Evolutionary conservation across 805 yeast species (phyloP), one percentile per base, ranked within the genome.

Genomic region (Metschnikowia baotianmanensis): DNA sequence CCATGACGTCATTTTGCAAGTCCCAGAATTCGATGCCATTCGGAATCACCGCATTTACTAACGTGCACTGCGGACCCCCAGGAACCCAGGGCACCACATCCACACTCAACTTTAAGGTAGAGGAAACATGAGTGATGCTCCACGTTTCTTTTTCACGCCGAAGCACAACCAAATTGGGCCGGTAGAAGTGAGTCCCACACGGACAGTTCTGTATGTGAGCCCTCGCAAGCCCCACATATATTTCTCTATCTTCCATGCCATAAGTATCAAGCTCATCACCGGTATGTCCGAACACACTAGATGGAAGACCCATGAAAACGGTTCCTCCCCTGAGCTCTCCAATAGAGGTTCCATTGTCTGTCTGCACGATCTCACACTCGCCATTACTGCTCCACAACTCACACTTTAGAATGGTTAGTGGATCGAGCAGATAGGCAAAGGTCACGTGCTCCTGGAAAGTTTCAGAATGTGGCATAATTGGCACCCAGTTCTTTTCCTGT

Each of bases 181-280:
- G 58, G 48, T 73, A 71, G 50, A 70, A 61, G 13, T 59, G 57
- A 11, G 48, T 50, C 10, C 74, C 72, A 55, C 77, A 73, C 0
- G 74, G 73, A 55, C 77, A 72, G 7, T 58, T 43, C 34, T 59
- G 57, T 15, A 72, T 43, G 45, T 69, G 74, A 3, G 74, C 66
- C 46, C 75, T 59, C 2, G 72, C 72, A 51, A 73, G 67, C 0
- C 75, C 76, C 21, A 72, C 55, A 69, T 74, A 74, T 34, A 72
- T 56, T 44, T 71, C 73, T 28, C 67, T 50, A 17, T 56, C n/a
- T n/a, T n/a, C n/a, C n/a, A n/a, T n/a, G n/a, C n/a, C n/a, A n/a
- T n/a, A n/a, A n/a, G n/a, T n/a, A n/a, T n/a, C n/a, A n/a, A n/a
- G n/a, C n/a, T n/a, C n/a, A n/a, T n/a, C n/a, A n/a, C n/a, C n/a